These are phyloP conservation scores for Phoma sp. DNA, from an alignment of 2,329 filamentous ascomycete genomes.

Conservation along the genomic window DNA sequence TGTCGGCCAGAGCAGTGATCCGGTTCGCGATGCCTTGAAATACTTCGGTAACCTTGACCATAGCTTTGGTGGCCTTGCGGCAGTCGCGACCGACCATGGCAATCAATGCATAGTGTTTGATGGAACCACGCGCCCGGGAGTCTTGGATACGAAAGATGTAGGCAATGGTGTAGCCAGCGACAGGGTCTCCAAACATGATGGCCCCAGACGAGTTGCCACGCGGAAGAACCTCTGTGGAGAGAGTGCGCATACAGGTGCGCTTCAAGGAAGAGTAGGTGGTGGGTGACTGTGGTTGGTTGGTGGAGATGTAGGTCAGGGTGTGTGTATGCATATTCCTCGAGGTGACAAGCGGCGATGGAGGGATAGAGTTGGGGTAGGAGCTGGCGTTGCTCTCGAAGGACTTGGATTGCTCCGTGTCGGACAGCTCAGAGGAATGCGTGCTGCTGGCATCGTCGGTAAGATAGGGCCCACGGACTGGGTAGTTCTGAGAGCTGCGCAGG, in stretches of 20 bases:
- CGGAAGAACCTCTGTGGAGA: conserved; percentile 64
- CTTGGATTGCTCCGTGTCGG: conserved; percentile 48
- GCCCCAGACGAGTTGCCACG: conserved; percentile 63
- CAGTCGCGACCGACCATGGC: conserved; percentile 64
- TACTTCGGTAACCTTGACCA: conserved; percentile 50
- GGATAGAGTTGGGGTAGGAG: conserved; percentile 45
- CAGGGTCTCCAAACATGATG: conserved; percentile 64
- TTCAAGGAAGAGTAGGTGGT: conserved; percentile 62
- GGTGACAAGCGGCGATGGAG: conserved; percentile 52
- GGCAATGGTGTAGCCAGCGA: conserved; percentile 64
- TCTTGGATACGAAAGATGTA: conserved; percentile 66
- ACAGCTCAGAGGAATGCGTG: conserved; percentile 45
- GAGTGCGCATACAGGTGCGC: conserved; percentile 63
- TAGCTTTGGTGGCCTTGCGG: conserved; percentile 54
- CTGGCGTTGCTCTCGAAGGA: conserved; percentile 43
- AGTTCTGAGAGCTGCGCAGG: conserved; percentile 60
- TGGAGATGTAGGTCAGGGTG: conserved; percentile 64
- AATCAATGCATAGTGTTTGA: conserved; percentile 63
- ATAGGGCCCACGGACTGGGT: conserved; percentile 56
- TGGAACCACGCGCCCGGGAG: conserved; percentile 62
- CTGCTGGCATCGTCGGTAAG: conserved; percentile 40
- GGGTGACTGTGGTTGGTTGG: conserved; percentile 61
- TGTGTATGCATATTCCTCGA: conserved; percentile 57
- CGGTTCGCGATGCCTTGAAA: conserved; percentile 62
- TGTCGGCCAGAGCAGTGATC: conserved; percentile 55